These are phyloP conservation scores for Ustilago esculenta DNA, from an alignment of 1,284 basidiomycete genomes.

Conservation along the genomic window DNA sequence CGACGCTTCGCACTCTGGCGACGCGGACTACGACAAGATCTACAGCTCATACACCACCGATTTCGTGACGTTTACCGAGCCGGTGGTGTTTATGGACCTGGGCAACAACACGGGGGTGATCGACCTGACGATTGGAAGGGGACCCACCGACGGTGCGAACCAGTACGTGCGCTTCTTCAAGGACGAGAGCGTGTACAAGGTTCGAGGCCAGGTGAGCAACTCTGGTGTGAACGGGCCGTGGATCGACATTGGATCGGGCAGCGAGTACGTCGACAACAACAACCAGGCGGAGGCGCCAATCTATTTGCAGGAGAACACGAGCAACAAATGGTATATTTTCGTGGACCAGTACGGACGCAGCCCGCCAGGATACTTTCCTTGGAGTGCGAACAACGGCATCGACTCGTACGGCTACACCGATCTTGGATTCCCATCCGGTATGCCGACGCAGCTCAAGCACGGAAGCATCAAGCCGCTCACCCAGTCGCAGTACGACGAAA, in stretches of 20 bases:
- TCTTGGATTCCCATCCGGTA: slow-evolving; percentile 29
- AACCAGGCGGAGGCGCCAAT: slow-evolving; percentile 24
- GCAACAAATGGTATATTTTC: slow-evolving; percentile 21
- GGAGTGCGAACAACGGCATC: slow-evolving; percentile 22
- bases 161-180: slow-evolving; percentile 37
- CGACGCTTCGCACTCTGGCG: slow-evolving; percentile 25
- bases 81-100: slow-evolving; percentile 25
- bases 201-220: slow-evolving; percentile 28
- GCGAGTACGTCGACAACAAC: slow-evolving; percentile 23
- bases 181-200: slow-evolving; percentile 25
- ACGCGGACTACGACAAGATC: slow-evolving; percentile 28
- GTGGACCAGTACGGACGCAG: slow-evolving; percentile 31
- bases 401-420: slow-evolving; percentile 26
- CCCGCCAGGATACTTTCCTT: slow-evolving; percentile 28
- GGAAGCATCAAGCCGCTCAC: slow-evolving; percentile 39
- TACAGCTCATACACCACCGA: slow-evolving; percentile 29
- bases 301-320: slow-evolving; percentile 21
- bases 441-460: slow-evolving; percentile 35
- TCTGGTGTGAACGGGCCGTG: slow-evolving; percentile 18
- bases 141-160: slow-evolving; percentile 5
- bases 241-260: slow-evolving; percentile 13
- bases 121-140: slow-evolving; percentile 19
- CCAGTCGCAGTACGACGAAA: slow-evolving; percentile 42
- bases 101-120: slow-evolving; percentile 17
- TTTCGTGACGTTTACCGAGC: slow-evolving; percentile 20